A percentile compares a stretch with the other conserved stretches of the same genome.
These are phyloP conservation scores for Nematocida major DNA, from an alignment of 371 early-diverging fungal genomes.

Conservation along the genomic window DNA sequence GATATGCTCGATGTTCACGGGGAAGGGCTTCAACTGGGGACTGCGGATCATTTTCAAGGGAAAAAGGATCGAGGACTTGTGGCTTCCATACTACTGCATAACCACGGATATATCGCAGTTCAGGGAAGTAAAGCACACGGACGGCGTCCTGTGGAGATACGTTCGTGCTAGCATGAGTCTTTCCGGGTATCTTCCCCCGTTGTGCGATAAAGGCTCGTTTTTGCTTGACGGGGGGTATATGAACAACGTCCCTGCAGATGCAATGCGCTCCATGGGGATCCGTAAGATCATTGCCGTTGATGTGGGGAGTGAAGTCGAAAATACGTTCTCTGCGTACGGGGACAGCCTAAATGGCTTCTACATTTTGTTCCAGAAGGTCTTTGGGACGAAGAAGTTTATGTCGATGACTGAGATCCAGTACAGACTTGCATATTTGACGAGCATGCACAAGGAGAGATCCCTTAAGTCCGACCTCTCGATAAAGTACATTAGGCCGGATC, in stretches of 20 bases:
- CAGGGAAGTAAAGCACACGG: constrained; percentile 78
- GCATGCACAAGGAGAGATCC: constrained; percentile 69
- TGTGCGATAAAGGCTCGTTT: constrained; percentile 85
- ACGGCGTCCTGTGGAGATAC: constrained; percentile 88
- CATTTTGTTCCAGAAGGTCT: constrained; percentile 72
- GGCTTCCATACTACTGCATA: constrained; percentile 89
- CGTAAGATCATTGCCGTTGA: constrained; percentile 89
- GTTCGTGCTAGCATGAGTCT: constrained; percentile 95
- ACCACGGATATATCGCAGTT: constrained; percentile 90
- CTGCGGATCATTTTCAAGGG: constrained; percentile 84
- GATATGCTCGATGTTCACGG: constrained; percentile 64
- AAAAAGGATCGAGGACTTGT: constrained; percentile 86
- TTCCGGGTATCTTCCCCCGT: constrained; percentile 73
- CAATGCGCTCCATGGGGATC: constrained; percentile 78
- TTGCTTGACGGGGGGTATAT: constrained; percentile 97
- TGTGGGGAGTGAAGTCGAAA: constrained; percentile 80
- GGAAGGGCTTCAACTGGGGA: constrained; percentile 83
- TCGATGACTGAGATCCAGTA: constrained; percentile 91
- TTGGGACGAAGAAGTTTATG: constrained; percentile 77
- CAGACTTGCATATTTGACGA: constrained; percentile 83
- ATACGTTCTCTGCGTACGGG: constrained; percentile 77
- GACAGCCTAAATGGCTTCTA: constrained; percentile 87
- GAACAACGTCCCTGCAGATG: constrained; percentile 90
- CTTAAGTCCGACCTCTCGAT: constrained; percentile 78
- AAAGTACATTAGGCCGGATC: constrained; percentile 75